phyloP scores from a whole-genome alignment of 257 asterid species.

The Nicotiana knightiana region DNA sequence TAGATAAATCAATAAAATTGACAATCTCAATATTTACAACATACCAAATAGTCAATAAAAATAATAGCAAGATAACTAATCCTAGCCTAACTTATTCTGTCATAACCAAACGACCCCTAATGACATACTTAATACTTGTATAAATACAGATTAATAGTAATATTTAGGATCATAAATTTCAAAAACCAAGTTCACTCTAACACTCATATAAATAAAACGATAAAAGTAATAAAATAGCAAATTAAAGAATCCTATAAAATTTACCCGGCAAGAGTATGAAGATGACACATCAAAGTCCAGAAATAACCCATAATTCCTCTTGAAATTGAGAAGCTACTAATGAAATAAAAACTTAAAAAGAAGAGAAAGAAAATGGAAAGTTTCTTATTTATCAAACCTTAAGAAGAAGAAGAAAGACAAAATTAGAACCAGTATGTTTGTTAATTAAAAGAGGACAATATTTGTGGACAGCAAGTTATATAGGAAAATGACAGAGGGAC shows the following conservation, averaged over 20 bases:
- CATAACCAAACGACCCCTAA: too few relatives aligned
- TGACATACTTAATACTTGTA: too few relatives aligned
- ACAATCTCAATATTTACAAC: too few relatives aligned
- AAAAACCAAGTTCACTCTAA: neutral
- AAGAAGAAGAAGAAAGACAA: neutral
- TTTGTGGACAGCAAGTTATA: neutral
- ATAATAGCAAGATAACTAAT: too few relatives aligned
- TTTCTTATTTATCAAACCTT: neutral
- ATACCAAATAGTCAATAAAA: too few relatives aligned
- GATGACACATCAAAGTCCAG: constrained; percentile 30
- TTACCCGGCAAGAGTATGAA: constrained; percentile 40
- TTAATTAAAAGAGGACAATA: too few relatives aligned
- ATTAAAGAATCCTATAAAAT: neutral
- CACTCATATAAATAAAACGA: neutral
- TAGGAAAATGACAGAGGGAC: neutral
- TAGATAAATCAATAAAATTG: too few relatives aligned
- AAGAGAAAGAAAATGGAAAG: neutral
- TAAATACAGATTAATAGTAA: too few relatives aligned
- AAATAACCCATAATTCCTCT: constrained; percentile 24
- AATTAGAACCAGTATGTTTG: neutral
- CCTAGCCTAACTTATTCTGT: too few relatives aligned
- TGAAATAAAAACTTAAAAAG: neutral
- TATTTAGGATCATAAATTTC: neutral
- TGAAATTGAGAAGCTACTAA: neutral
- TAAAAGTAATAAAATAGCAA: neutral